Percentiles rank a stretch among this genome's conserved stretches.
phyloP scores from a whole-genome alignment of 768 basidiomycete genomes.

The Lentinus brumalis region DNA sequence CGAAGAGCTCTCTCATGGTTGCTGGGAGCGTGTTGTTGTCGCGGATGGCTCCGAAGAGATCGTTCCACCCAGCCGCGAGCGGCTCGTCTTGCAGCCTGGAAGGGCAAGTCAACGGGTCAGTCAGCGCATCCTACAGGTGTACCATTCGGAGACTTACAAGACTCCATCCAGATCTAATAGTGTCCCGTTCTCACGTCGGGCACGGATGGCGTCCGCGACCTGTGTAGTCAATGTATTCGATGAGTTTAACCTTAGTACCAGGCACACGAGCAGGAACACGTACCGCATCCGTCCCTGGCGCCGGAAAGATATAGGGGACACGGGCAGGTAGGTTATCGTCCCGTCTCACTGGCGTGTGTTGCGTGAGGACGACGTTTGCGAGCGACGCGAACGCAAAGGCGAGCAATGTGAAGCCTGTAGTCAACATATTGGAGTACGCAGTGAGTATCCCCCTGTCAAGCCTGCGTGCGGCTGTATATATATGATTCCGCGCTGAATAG shows the following conservation, averaged over 20 bases:
- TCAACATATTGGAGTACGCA: too few species aligned
- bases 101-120: background rate
- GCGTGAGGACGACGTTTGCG: background rate
- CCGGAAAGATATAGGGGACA: constrained; percentile 45
- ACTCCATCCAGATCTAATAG: constrained; percentile 42
- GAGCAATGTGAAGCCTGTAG: too few species aligned
- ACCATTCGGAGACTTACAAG: constrained; percentile 29
- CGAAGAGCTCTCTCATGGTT: constrained; percentile 40
- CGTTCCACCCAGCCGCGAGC: constrained; percentile 35
- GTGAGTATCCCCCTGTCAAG: too few species aligned
- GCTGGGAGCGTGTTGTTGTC: constrained; percentile 26
- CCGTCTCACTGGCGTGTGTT: constrained; percentile 8
- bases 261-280: background rate
- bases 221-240: constrained; percentile 1
- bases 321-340: constrained; percentile 44
- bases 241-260: too few species aligned
- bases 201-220: constrained; percentile 42
- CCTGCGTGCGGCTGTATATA: too few species aligned
- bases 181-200: constrained; percentile 36
- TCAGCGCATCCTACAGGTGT: background rate
- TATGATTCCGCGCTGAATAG: too few species aligned
- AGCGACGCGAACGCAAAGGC: background rate
- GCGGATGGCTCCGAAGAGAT: constrained; percentile 34
- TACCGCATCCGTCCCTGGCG: constrained; percentile 30
- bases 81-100: constrained; percentile 20